phyloP scores from a whole-genome alignment of 257 asterid genomes.

The Ocimum tenuiflorum region DNA sequence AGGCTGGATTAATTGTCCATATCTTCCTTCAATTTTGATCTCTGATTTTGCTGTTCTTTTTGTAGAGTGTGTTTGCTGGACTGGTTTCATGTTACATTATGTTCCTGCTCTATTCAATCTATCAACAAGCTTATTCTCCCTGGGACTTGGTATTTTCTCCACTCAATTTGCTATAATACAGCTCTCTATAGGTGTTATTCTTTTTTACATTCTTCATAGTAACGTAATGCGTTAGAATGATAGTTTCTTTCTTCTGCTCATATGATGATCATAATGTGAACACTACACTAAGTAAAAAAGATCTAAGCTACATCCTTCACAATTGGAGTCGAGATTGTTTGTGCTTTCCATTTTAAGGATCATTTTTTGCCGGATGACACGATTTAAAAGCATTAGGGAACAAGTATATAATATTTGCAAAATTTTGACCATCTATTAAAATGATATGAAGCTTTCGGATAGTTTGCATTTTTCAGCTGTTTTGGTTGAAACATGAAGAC shows the following conservation, averaged over 20 bases:
- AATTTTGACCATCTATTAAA: neutral
- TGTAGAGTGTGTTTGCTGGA: slow-evolving; percentile 62
- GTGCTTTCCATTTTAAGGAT: neutral
- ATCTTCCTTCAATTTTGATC: neutral
- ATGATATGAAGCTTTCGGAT: neutral
- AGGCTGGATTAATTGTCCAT: too few species aligned
- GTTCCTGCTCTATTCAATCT: slow-evolving; percentile 65
- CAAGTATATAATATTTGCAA: neutral
- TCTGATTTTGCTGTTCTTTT: neutral
- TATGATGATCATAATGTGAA: too few species aligned
- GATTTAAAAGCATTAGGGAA: neutral
- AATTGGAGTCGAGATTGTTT: neutral
- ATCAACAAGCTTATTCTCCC: slow-evolving; percentile 69
- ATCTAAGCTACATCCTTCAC: neutral
- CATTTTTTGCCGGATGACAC: neutral
- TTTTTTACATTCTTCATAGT: neutral
- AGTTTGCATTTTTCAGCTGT: neutral
- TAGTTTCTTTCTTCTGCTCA: too few species aligned
- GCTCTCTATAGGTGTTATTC: neutral
- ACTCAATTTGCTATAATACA: neutral
- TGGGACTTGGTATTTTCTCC: slow-evolving; percentile 73
- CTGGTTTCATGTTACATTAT: slow-evolving; percentile 47
- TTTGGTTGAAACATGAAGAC: neutral
- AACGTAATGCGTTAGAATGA: too few species aligned
- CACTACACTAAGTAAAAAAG: too few species aligned